Evolutionary conservation across 768 basidiomycete species (phyloP), one percentile per base, ranked within the genome.

Genomic region (Russula earlei): DNA sequence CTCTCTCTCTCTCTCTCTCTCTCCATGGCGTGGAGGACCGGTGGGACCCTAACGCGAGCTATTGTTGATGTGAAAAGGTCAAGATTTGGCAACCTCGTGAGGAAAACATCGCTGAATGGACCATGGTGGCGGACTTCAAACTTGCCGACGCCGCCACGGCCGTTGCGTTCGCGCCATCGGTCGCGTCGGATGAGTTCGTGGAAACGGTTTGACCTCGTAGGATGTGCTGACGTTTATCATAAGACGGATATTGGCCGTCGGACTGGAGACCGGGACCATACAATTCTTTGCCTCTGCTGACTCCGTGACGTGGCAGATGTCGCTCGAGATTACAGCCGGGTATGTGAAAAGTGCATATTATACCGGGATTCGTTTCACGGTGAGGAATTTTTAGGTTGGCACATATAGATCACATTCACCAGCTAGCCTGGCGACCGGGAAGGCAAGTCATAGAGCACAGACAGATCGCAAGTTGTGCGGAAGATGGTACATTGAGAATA

Each of bases 401-500:
- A 5, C 92, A 95, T 68, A 76, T 85, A 34, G 81, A 83, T 59
- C 85, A 91, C 54, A 78, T 97, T 48, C 82, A 93, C 63, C 79
- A 79, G 55, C 72, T 96, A 53, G 76, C 82, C n/a, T 97, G 91
- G 90, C 77, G 85, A 36, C 82, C 84, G 29, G 67, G 68, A 14
- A 63, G 59, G 7, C 61, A 67, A 29, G 64, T 52, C 12, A 63
- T 61, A 48, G 61, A 57, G 11, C 56, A 61, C 52, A 72, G 69
- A 54, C 75, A 81, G 56, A 77, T 97, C 50, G 94, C 91, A 33
- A 91, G 84, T 56, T 91, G 91, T 65, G 89, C 90, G 69, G 91
- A 95, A 74, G 94, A 97, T 77, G 84, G 89, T 75, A 87, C 87
- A 75, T 74, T 94, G 71, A 86, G 83, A 70, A 76, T 95, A 73